A percentile compares a stretch with the other conserved stretches of the same genome.
Conservation (phyloP, 495 filamentous ascomycete genomes). For the Entonaema liquescens region DNA sequence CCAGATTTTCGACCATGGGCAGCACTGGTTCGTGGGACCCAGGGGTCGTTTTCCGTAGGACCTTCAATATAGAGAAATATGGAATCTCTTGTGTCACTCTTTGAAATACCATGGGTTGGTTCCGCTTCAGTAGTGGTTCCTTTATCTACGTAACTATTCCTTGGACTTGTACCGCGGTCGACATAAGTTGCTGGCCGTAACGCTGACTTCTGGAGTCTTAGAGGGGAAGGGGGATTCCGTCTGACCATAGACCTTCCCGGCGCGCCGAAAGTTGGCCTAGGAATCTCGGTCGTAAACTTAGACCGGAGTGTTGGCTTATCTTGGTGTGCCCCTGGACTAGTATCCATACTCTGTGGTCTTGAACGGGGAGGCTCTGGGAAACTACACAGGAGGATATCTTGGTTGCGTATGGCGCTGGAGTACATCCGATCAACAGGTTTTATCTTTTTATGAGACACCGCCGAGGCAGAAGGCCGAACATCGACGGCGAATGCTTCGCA, state of each 20-base stretch:
- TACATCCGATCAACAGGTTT: slow-evolving; percentile 42
- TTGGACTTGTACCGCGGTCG: slow-evolving; percentile 24
- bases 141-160: slow-evolving; percentile 23
- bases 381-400: slow-evolving; percentile 40
- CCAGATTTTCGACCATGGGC: slow-evolving; percentile 54
- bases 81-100: neutral
- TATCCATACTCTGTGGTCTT: slow-evolving; percentile 5
- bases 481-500: slow-evolving; percentile 39
- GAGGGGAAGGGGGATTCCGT: slow-evolving; percentile 27
- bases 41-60: slow-evolving; percentile 12
- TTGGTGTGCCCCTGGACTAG: neutral
- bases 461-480: slow-evolving; percentile 25
- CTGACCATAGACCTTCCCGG: slow-evolving; percentile 32
- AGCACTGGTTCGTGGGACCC: slow-evolving; percentile 46
- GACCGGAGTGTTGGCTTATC: slow-evolving; percentile 14
- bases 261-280: slow-evolving; percentile 32
- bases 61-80: slow-evolving; percentile 13
- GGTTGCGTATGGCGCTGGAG: slow-evolving; percentile 37
- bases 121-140: slow-evolving; percentile 23
- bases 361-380: slow-evolving; percentile 28
- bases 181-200: slow-evolving; percentile 26
- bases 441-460: slow-evolving; percentile 23
- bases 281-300: slow-evolving; percentile 29
- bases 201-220: slow-evolving; percentile 19
- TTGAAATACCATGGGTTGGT: neutral